These are phyloP conservation scores for Russula vinacea DNA, from an alignment of 768 basidiomycete genomes.

Conservation along the genomic window DNA sequence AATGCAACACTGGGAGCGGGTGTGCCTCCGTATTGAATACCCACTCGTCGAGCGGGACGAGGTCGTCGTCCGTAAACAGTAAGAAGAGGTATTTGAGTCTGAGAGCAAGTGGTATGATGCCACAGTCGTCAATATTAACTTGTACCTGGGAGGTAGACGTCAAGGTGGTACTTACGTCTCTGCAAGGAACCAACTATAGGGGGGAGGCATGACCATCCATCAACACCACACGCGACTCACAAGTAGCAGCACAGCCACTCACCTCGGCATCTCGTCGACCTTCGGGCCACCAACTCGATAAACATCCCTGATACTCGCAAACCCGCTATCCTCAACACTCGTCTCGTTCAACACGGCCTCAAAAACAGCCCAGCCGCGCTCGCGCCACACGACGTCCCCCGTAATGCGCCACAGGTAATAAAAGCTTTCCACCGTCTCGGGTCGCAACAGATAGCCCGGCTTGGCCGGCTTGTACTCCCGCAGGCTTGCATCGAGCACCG, in stretches of 20 bases:
- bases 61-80: slow-evolving; percentile 62
- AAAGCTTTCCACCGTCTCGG: slow-evolving; percentile 72
- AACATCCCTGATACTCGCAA: slow-evolving; percentile 54
- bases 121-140: background rate
- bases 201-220: slow-evolving; percentile 3
- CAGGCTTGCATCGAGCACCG: background rate
- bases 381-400: slow-evolving; percentile 64
- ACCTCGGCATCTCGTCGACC: slow-evolving; percentile 73
- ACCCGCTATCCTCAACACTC: slow-evolving; percentile 54
- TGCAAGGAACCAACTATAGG: slow-evolving; percentile 49
- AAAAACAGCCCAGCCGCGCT: slow-evolving; percentile 69
- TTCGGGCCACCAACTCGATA: slow-evolving; percentile 38
- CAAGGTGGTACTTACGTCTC: slow-evolving; percentile 43
- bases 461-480: slow-evolving; percentile 54
- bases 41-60: slow-evolving; percentile 46
- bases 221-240: background rate
- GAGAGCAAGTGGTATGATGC: background rate
- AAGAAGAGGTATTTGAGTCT: slow-evolving; percentile 73
- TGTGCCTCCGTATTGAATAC: slow-evolving; percentile 64
- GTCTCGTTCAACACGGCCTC: slow-evolving; percentile 60
- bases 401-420: slow-evolving; percentile 71
- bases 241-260: slow-evolving; percentile 26
- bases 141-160: background rate
- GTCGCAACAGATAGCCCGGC: slow-evolving; percentile 56
- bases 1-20: slow-evolving; percentile 67